phyloP scores from a whole-genome alignment of 192 early-diverging fungal genomes.

The Mortierella alpina region DNA sequence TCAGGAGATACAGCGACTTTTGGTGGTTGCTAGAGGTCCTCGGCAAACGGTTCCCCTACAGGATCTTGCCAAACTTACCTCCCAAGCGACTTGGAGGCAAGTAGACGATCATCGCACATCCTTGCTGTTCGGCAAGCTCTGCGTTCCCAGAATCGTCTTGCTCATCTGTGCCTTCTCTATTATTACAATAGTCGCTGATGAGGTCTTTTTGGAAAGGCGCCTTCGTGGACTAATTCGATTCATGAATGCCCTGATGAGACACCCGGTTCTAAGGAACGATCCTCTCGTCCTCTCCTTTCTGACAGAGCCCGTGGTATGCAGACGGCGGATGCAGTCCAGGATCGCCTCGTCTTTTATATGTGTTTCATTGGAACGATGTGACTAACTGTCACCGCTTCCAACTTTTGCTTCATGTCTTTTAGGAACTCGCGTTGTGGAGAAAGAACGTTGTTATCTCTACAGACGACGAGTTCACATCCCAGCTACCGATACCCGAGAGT shows the following conservation, averaged over 20 bases:
- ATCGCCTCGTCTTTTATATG: neutral
- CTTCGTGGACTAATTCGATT: constrained; percentile 77
- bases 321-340: neutral
- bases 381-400: neutral
- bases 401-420: neutral
- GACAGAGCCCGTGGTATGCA: constrained; percentile 69
- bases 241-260: constrained; percentile 78
- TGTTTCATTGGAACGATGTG: neutral
- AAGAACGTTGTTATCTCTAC: constrained; percentile 62
- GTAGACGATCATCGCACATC: neutral
- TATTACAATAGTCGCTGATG: constrained; percentile 59
- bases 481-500: constrained; percentile 11
- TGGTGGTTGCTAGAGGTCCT: constrained; percentile 86
- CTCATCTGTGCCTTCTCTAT: neutral
- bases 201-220: constrained; percentile 76
- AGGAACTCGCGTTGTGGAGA: constrained; percentile 70
- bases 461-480: constrained; percentile 65
- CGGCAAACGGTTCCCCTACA: constrained; percentile 80
- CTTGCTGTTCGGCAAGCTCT: neutral
- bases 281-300: constrained; percentile 70
- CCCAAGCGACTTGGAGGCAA: constrained; percentile 89
- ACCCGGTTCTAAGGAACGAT: constrained; percentile 75
- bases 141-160: neutral
- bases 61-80: constrained; percentile 84
- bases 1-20: constrained; percentile 92